A percentile compares a stretch with the other conserved stretches of the same genome.
Conservation (phyloP, 1,284 basidiomycete genomes). For the Fomes fomentarius region DNA sequence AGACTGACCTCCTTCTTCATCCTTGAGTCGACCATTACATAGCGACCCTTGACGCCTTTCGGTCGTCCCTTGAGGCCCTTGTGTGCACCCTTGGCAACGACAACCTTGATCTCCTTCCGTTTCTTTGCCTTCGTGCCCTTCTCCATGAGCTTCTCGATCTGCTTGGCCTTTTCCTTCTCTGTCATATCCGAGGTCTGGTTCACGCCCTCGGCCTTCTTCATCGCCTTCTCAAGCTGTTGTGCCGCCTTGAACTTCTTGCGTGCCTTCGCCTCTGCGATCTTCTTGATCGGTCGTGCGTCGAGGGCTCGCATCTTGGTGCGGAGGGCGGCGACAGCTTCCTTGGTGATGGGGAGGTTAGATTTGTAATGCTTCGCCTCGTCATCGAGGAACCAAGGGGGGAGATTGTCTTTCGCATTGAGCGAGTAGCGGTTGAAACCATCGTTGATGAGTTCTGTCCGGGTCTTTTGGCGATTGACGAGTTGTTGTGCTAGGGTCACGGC, state of each 20-base stretch:
- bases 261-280: conserved; percentile 98
- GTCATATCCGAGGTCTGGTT: conserved; percentile 90
- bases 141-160: conserved; percentile 91
- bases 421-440: conserved; percentile 96
- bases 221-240: conserved; percentile 87
- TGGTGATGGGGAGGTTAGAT: conserved; percentile 94
- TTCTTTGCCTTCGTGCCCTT: conserved; percentile 73
- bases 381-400: conserved; percentile 97
- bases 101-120: conserved; percentile 84
- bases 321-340: conserved; percentile 89
- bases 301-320: conserved; percentile 92
- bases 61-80: conserved; percentile 93
- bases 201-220: conserved; percentile 96
- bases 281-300: conserved; percentile 98
- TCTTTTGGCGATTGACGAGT: conserved; percentile 91
- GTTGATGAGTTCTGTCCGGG: conserved; percentile 88
- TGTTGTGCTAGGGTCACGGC: conserved; percentile 92
- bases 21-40: conserved; percentile 89
- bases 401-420: conserved; percentile 87
- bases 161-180: conserved; percentile 92
- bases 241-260: conserved; percentile 93
- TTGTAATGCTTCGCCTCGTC: conserved; percentile 96
- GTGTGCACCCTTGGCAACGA: conserved; percentile 92
- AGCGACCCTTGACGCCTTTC: conserved; percentile 93
- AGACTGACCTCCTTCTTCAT: conserved; percentile 80